Evolutionary conservation across 768 basidiomycete genomes (phyloP), one percentile per base, ranked within the genome.

Genomic region (Artomyces pyxidatus): DNA sequence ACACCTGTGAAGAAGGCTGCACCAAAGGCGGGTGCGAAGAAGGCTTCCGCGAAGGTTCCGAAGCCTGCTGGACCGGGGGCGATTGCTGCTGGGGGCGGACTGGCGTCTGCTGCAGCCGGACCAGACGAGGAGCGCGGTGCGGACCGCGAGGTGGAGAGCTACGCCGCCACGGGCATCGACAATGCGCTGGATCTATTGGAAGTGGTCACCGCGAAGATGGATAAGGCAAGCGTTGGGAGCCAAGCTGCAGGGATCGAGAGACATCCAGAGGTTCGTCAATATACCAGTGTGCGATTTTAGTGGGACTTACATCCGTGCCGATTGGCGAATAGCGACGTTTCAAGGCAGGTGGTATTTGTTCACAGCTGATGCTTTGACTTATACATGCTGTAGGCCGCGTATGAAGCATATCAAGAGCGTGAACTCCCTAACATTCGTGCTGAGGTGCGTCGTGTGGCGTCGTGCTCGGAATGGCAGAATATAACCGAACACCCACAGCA

Each of bases 161-260:
- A 74, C 65, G 63, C 80, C 3, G 93, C 93, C 12, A 90, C 88
- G 21, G 93, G 93, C 11, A 78, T 97, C 46, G 93, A 97, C 61
- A 85, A 90, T 63, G 91, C 88, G 8, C 63, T 97, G 44, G 93
- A 97, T 66, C 73, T 95, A 47, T 64, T 96, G 53, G 87, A 90
- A 50, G 77, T 92, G 4, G 90, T 95, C 23, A 94, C 81, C 41
- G 88, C 88, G 3, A 93, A 91, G 75, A 83, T 80, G 78, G 93
- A 95, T 65, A 95, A 95, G 69, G 88, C 89, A 1, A 89, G 87
- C 57, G 71, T 94, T 28, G 92, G 93, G 0, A 79, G 82, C 50
- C 85, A 88, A 64, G 92, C 93, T 12, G 89, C 89, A 45, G 76
- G 78, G 32, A 77, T 96, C 29, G 92, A 96, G 69, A 77, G 75